A percentile compares a stretch with the other conserved stretches of the same genome.
phyloP scores from a whole-genome alignment of 2,329 filamentous ascomycete genomes.

The Penicillium sp. region DNA sequence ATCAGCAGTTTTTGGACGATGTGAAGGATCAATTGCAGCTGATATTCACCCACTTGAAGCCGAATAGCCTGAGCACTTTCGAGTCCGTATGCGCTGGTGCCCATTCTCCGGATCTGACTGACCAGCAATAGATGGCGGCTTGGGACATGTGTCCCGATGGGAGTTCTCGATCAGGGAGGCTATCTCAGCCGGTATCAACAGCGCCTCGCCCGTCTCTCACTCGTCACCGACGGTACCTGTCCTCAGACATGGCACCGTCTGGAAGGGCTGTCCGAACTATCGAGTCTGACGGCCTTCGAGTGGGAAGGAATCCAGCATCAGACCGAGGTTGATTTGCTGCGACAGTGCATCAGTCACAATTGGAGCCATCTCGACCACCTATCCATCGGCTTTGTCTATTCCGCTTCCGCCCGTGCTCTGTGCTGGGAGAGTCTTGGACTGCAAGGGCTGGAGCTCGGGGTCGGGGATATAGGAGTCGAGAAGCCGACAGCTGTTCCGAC shows the following conservation, averaged over 20 bases:
- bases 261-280: neutral
- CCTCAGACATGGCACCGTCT: neutral
- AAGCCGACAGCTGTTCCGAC: neutral
- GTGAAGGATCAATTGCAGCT: neutral
- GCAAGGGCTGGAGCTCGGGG: neutral
- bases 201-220: neutral
- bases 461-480: neutral
- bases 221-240: neutral
- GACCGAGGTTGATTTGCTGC: neutral
- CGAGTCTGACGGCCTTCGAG: neutral
- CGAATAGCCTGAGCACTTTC: slow-evolving; percentile 3
- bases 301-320: slow-evolving; percentile 2
- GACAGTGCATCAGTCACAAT: neutral
- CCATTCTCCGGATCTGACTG: neutral
- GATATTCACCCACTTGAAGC: neutral
- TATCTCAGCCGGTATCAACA: neutral
- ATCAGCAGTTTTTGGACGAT: slow-evolving; percentile 1
- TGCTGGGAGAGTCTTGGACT: neutral
- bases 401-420: neutral
- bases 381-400: neutral
- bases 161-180: neutral
- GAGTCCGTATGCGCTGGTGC: neutral
- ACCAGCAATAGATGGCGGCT: neutral
- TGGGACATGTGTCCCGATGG: neutral
- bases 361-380: neutral